Evolutionary conservation across 2,329 filamentous ascomycete species (phyloP).

Genomic region (Aspergillus piperis): DNA sequence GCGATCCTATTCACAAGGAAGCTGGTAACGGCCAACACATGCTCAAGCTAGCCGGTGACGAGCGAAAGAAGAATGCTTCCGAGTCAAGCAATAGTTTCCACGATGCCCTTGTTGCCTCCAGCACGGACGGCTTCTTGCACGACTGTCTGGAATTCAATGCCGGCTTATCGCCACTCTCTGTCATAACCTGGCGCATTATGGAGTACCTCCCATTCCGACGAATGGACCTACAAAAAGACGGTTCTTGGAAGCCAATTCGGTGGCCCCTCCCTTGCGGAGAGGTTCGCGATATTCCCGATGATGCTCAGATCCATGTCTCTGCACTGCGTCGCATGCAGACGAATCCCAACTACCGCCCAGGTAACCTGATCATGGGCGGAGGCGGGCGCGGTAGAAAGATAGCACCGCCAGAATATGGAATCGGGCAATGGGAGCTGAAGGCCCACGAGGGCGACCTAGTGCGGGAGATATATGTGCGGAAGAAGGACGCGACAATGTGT

Average conservation of each 20-base stretch:
- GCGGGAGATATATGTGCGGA: constrained; percentile 66
- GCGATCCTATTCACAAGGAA: constrained; percentile 18
- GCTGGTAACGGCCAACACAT: constrained; percentile 9
- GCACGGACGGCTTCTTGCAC: constrained; percentile 60
- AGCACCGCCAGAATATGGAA: constrained; percentile 64
- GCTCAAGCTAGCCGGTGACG: constrained; percentile 10
- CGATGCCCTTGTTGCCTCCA: constrained; percentile 59
- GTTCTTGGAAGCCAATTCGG: constrained; percentile 75
- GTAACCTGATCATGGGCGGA: constrained; percentile 77
- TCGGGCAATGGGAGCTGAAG: constrained; percentile 70
- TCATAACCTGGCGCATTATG: constrained; percentile 74
- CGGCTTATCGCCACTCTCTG: constrained; percentile 58
- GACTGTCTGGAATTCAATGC: constrained; percentile 69
- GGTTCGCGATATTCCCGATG: constrained; percentile 71
- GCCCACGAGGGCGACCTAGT: constrained; percentile 66
- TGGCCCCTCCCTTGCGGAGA: constrained; percentile 80
- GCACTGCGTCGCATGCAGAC: constrained; percentile 71
- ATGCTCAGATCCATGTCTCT: constrained; percentile 71
- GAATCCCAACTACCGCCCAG: constrained; percentile 68
- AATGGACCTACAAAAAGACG: constrained; percentile 74
- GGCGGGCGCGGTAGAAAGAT: constrained; percentile 68
- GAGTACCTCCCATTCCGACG: constrained; percentile 78
- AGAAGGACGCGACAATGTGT: constrained; percentile 35
- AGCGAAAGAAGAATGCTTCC: constrained; percentile 26
- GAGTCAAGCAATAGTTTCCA: constrained; percentile 52